Percentiles rank a stretch among this genome's conserved stretches.
Conservation (phyloP, 345 rosid genomes). For the Salix suchowensis region DNA sequence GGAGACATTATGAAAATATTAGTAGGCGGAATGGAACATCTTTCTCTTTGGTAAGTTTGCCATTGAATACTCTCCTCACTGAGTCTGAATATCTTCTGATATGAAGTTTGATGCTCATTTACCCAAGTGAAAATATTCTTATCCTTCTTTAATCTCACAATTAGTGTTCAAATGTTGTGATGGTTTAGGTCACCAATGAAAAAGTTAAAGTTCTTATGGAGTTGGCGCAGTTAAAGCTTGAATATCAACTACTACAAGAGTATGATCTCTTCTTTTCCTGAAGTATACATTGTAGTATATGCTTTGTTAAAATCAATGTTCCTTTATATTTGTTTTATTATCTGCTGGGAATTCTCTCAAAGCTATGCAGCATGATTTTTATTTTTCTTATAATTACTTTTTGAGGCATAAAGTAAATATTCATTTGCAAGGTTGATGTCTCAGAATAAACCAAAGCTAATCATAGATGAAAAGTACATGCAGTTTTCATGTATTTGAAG, state of each 20-base stretch:
- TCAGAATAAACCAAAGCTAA: not conserved
- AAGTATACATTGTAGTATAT: not conserved
- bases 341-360: not conserved
- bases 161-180: not conserved
- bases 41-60: not conserved
- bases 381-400: not conserved
- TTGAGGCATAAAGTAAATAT: not conserved
- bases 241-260: conserved; percentile 63
- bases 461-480: not conserved
- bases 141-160: not conserved
- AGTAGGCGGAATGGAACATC: not conserved
- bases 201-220: conserved; percentile 95
- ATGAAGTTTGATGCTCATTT: not conserved
- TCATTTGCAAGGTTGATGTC: not conserved
- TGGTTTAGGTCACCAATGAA: conserved; percentile 78
- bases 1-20: not conserved
- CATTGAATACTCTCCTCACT: not conserved
- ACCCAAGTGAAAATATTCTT: not conserved
- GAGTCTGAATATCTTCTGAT: not conserved
- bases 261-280: conserved; percentile 26
- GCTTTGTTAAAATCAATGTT: not conserved
- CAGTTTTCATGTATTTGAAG: not conserved
- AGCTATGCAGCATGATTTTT: not conserved
- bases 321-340: not conserved
- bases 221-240: conserved; percentile 74